Evolutionary conservation across 2,329 filamentous ascomycete species (phyloP).

Genomic region (Torrubiella hemipterigena): DNA sequence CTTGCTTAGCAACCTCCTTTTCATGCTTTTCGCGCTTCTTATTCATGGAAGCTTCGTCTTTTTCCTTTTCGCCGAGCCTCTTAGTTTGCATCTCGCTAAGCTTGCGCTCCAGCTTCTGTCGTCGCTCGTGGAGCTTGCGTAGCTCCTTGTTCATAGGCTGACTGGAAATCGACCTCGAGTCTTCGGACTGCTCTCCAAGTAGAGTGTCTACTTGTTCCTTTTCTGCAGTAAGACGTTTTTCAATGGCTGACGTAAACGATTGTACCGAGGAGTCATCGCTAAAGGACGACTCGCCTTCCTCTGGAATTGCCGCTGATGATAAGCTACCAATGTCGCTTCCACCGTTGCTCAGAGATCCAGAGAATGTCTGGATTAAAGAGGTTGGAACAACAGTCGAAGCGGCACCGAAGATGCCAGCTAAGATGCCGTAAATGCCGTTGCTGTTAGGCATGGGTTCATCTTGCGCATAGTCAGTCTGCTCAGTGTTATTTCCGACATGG

Average conservation of each 20-base stretch:
- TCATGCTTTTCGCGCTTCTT: conserved; percentile 54
- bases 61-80: conserved; percentile 32
- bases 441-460: conserved; percentile 23
- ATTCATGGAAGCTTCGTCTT: conserved; percentile 36
- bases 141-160: conserved; percentile 46
- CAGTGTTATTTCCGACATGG: too few relatives aligned
- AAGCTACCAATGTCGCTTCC: conserved; percentile 15
- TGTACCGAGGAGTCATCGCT: conserved; percentile 34
- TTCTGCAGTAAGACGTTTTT: conserved; percentile 19
- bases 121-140: conserved; percentile 47
- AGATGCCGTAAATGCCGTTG: conserved; percentile 43
- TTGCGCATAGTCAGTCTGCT: conserved; percentile 5
- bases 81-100: conserved; percentile 37
- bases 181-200: conserved; percentile 21
- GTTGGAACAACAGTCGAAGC: conserved; percentile 35
- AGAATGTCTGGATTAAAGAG: conserved; percentile 18
- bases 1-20: conserved; percentile 50
- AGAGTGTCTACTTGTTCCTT: too few relatives aligned
- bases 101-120: conserved; percentile 51
- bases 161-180: conserved; percentile 19
- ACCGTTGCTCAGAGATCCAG: conserved; percentile 13
- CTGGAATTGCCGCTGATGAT: conserved; percentile 11
- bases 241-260: conserved; percentile 37
- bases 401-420: conserved; percentile 37
- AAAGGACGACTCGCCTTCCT: conserved; percentile 14